Base-by-base conservation (phyloP, 2,329 filamentous ascomycete species). In the Teratosphaeria zuluensis region DNA sequence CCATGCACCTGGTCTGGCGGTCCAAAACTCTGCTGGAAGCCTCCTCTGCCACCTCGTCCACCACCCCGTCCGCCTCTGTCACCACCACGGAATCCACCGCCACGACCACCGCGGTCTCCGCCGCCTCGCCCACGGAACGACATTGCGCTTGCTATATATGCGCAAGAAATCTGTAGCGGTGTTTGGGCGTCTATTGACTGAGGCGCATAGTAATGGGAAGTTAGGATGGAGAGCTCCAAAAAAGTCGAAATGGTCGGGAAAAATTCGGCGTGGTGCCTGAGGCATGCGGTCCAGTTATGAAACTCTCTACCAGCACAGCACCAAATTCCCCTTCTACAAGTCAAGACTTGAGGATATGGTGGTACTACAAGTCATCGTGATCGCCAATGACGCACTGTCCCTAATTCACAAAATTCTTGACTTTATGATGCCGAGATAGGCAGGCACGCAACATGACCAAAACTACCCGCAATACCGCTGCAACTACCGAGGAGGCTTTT, bases 1-100 rank as follows among this genome's bases (percentile, higher is more conserved):
- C 53, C 54, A 7, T 38, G 54, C 12, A 78, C 76, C 61, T 70
- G 65, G 58, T 73, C 75, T 64, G 76, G 76, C 33, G 76, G 76
- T 21, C 76, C 76, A 63, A 73, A 77, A 55, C 68, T 66, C 54
- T 65, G 64, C 61, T 70, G 70, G 61, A 74, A 74, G 56, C 71
- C 71, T 56, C 71, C 71, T 57, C 70, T 54, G 52, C 65, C 61
- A 46, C 66, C 66, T 59, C 65, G 58, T 21, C 63, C 62, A 61
- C 64, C 63, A 31, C 59, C 54, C 53, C 64, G 62, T 32, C 64
- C 64, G 12, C 65, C 65, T 33, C 63, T 57, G 52, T 62, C 59
- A 57, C 62, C 63, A 53, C 58, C 56, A 6, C 56, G 46, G 11
- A 48, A 48, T 12, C 46, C 53, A 24, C 54, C 35, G 55, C 63